Percentiles rank a stretch among this genome's conserved stretches.
Conservation (phyloP, 1,139 yeast species). For the Lodderomyces elongisporus region DNA sequence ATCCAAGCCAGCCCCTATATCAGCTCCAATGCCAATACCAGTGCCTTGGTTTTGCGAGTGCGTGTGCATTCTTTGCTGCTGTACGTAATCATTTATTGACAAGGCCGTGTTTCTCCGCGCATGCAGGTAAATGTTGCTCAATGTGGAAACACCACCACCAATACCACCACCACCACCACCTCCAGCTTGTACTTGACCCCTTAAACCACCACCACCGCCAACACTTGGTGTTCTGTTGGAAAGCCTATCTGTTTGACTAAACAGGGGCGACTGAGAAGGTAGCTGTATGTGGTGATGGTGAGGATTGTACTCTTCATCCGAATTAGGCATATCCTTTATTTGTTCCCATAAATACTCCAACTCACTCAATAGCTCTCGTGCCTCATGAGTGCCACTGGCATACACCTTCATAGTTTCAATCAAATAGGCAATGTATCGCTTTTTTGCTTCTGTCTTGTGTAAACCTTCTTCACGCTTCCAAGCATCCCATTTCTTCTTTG, state of each 20-base stretch:
- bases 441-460: slow-evolving; percentile 68
- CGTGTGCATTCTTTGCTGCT: slow-evolving; percentile 29
- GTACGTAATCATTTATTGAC: slow-evolving; percentile 35
- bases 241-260: slow-evolving; percentile 35
- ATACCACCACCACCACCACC: slow-evolving; percentile 2
- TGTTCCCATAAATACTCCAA: slow-evolving; percentile 74
- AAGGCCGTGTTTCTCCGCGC: slow-evolving; percentile 38
- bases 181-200: no score
- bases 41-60: slow-evolving; percentile 12
- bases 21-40: no score
- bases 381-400: slow-evolving; percentile 65
- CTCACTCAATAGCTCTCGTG: slow-evolving; percentile 61
- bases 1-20: slow-evolving; percentile 7
- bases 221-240: slow-evolving; percentile 30
- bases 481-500: slow-evolving; percentile 77
- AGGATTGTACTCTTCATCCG: slow-evolving; percentile 21
- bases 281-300: slow-evolving; percentile 16
- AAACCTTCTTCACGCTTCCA: slow-evolving; percentile 77
- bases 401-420: slow-evolving; percentile 71
- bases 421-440: slow-evolving; percentile 60
- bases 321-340: slow-evolving; percentile 49
- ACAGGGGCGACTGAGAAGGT: slow-evolving; percentile 37
- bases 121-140: slow-evolving; percentile 43
- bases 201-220: slow-evolving; percentile 16
- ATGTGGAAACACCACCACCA: slow-evolving; percentile 7